phyloP scores from a whole-genome alignment of 495 filamentous ascomycete genomes.

The Penicillium samsonianum region DNA sequence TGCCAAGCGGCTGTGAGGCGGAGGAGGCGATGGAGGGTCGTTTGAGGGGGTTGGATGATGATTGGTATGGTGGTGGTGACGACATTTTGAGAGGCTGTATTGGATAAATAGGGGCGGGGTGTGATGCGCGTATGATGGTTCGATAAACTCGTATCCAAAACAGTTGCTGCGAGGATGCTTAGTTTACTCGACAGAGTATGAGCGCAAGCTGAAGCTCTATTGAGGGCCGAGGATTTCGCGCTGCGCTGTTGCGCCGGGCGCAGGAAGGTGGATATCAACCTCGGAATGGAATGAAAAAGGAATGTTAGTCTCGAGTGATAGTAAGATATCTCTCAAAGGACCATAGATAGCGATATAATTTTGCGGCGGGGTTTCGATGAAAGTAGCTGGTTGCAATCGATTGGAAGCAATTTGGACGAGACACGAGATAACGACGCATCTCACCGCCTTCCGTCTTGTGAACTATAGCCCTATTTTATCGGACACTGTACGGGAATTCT shows the following conservation, averaged over 20 bases:
- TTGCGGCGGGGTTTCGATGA: background rate
- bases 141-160: background rate
- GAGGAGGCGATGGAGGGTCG: conserved; percentile 45
- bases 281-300: background rate
- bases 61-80: conserved; percentile 43
- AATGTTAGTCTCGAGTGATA: background rate
- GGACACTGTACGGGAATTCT: too few relatives aligned
- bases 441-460: conserved; percentile 7
- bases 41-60: conserved; percentile 43
- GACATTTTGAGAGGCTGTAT: conserved; percentile 37
- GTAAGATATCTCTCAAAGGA: background rate
- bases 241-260: conserved; percentile 6
- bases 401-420: conserved; percentile 2
- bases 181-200: background rate
- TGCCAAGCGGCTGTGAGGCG: conserved; percentile 36
- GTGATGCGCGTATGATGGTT: background rate
- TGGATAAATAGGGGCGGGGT: background rate
- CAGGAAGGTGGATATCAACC: background rate
- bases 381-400: background rate
- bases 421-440: conserved; percentile 13
- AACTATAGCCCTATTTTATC: background rate
- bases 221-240: conserved; percentile 5
- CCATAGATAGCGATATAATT: background rate
- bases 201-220: conserved; percentile 3
- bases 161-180: background rate